phyloP scores from a whole-genome alignment of 2,329 filamentous ascomycete species.

The Emergomyces orientalis region DNA sequence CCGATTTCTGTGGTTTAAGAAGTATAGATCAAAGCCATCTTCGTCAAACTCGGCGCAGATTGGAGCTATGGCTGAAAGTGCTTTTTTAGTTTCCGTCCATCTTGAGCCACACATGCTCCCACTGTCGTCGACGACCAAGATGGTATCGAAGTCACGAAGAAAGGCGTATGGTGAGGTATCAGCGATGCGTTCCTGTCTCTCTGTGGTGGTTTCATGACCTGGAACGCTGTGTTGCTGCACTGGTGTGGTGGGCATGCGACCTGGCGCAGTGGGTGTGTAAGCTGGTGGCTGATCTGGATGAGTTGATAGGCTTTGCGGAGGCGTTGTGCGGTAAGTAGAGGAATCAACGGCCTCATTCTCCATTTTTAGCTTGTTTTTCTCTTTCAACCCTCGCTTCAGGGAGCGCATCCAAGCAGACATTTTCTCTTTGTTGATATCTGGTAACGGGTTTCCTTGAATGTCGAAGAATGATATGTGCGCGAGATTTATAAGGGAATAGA shows the following conservation, averaged over 20 bases:
- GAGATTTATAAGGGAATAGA: neutral
- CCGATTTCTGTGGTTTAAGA: constrained; percentile 58
- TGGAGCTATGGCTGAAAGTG: constrained; percentile 64
- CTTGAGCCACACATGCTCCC: constrained; percentile 68
- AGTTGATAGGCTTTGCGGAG: neutral
- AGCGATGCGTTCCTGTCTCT: constrained; percentile 22
- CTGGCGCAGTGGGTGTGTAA: constrained; percentile 15
- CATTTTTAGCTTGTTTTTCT: neutral
- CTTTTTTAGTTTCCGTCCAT: constrained; percentile 66
- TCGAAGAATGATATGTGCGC: neutral
- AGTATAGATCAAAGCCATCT: constrained; percentile 86
- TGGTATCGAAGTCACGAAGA: constrained; percentile 69
- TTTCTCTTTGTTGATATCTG: neutral
- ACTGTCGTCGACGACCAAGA: constrained; percentile 90
- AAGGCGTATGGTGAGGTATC: constrained; percentile 62
- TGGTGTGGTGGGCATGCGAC: too few relatives aligned
- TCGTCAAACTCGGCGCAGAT: constrained; percentile 71
- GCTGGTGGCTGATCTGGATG: neutral
- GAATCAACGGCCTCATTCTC: neutral
- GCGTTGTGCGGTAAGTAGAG: neutral
- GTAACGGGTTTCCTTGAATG: neutral
- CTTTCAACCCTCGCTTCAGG: neutral
- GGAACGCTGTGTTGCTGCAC: neutral
- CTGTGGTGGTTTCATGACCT: neutral
- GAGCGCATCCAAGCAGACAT: neutral